Evolutionary conservation across 1,139 yeast species (phyloP).

Genomic region (Kazachstania sp.): DNA sequence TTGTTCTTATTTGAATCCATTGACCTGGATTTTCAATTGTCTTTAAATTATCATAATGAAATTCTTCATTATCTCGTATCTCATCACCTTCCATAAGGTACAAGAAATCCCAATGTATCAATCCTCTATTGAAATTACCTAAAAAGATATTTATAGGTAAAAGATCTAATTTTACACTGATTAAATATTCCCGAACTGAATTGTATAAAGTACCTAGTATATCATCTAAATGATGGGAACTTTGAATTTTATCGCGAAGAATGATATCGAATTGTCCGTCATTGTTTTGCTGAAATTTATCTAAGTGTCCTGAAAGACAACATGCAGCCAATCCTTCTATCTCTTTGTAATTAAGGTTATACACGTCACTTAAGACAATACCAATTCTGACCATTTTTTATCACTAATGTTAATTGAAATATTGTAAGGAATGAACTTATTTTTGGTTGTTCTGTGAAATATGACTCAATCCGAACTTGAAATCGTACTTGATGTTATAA

Average conservation of each 20-base stretch:
- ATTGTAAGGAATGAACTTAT: not conserved
- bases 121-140: slow-evolving; percentile 10
- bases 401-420: not conserved
- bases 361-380: slow-evolving; percentile 31
- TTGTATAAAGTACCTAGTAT: slow-evolving; percentile 26
- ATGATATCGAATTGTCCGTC: slow-evolving; percentile 17
- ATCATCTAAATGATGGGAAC: slow-evolving; percentile 21
- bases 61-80: not conserved
- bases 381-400: slow-evolving; percentile 24
- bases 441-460: no score
- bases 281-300: not conserved
- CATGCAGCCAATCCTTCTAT: not conserved
- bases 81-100: slow-evolving; percentile 10
- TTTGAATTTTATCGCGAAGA: slow-evolving; percentile 14
- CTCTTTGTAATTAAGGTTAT: slow-evolving; percentile 13
- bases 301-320: not conserved
- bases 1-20: slow-evolving; percentile 1
- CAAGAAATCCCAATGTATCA: slow-evolving; percentile 15
- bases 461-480: no score
- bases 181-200: slow-evolving; percentile 19
- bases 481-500: no score
- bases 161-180: slow-evolving; percentile 11
- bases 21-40: not conserved
- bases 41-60: not conserved
- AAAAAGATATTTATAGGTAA: slow-evolving; percentile 24